Conservation (phyloP, 2,329 filamentous ascomycete genomes). For the Colletotrichum zoysiae region DNA sequence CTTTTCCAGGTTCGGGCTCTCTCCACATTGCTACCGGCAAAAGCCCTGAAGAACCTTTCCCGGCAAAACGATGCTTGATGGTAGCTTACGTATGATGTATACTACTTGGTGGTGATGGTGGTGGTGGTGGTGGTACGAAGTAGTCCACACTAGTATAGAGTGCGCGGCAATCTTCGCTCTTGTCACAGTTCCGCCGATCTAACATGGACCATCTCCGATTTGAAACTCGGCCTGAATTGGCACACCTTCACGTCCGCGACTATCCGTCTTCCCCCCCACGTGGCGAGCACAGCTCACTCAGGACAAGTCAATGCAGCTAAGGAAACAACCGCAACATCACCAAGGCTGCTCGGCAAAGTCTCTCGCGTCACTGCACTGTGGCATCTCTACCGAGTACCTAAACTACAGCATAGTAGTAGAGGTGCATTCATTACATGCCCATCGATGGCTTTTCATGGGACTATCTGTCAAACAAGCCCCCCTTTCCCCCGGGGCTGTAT, state of each 20-base stretch:
- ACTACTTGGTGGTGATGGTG: no score
- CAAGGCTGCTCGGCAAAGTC: conserved; percentile 22
- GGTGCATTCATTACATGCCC: not conserved
- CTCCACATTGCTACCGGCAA: conserved; percentile 35
- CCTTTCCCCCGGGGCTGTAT: conserved; percentile 4
- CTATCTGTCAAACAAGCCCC: conserved; percentile 1
- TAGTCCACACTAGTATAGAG: not conserved
- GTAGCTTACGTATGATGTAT: not conserved
- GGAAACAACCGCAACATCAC: conserved; percentile 11
- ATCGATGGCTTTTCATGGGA: not conserved
- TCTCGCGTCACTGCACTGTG: conserved; percentile 4
- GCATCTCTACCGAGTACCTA: not conserved
- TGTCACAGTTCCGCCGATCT: conserved; percentile 35
- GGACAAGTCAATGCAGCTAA: conserved; percentile 21
- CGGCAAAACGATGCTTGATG: conserved; percentile 17
- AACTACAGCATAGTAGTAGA: no score
- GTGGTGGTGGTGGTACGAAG: no score
- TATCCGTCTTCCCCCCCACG: conserved; percentile 1
- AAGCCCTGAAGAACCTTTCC: conserved; percentile 12
- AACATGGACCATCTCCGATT: conserved; percentile 11
- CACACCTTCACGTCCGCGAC: not conserved
- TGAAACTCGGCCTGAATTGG: conserved; percentile 29
- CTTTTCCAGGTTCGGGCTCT: not conserved
- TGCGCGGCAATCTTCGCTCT: conserved; percentile 8
- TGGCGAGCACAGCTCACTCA: conserved; percentile 17